Base-by-base conservation (phyloP, 2,329 filamentous ascomycete genomes). In the Chaetomium globosum region DNA sequence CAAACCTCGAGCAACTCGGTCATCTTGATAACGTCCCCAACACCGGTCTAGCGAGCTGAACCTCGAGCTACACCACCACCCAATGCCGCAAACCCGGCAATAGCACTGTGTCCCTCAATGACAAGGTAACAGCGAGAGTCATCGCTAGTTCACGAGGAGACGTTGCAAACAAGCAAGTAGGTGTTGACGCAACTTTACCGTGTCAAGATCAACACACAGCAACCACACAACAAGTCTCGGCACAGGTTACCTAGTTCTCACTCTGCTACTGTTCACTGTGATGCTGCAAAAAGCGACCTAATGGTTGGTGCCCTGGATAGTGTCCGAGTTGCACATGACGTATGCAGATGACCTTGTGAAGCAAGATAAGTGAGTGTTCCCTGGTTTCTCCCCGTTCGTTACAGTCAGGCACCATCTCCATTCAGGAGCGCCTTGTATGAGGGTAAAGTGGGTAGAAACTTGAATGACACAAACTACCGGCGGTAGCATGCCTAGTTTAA, bases 301-400 rank as follows among this genome's bases (percentile, higher is more conserved):
- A 9, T 30, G 36, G 56, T 59, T 51, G 28, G 56, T 59, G 43
- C 56, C 56, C 28, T 59, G 26, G 23, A 28, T 13, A 9, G 26
- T 26, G 19, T 49, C 30, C 10, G 43, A 23, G 56, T 59, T 10
- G 3, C 43, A 59, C 26, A 51, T 51, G 56, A 59, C 56, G 51
- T 51, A 59, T 59, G 43, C 43, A 31, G 26, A 43, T 28, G 26
- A 59, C 43, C 39, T 49, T 59, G 56, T 30, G 28, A 49, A 6
- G n/a, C 39, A 58, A 19, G 23, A 48, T 31, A 26, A 19, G 26
- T 4, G 8, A 19, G 39, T 4, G 8, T n/a, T 58, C n/a, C 26
- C 26, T 21, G 16, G 21, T 33, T 48, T 28, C 56, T 58, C 16
- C 46, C 16, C 48, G 6, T 9, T 48, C 19, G 16, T 46, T 48